Evolutionary conservation across 768 basidiomycete genomes (phyloP), one percentile per base, ranked within the genome.

Genomic region (Clathrus columnatus): DNA sequence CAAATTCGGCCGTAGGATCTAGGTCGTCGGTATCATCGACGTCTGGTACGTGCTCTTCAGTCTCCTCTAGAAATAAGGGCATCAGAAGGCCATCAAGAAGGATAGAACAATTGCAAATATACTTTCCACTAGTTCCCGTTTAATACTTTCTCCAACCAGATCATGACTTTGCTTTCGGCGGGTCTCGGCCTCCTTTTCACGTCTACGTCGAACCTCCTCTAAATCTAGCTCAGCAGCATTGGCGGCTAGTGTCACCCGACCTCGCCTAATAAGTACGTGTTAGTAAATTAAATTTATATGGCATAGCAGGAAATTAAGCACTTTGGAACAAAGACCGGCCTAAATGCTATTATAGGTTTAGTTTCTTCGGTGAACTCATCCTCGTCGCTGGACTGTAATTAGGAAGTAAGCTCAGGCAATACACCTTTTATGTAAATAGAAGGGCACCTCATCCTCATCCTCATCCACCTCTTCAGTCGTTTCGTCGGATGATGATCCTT

Each of bases 251-350:
- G 91, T 93, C 20, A 64, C 80, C 26, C 87, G 79, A n/a, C 77
- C 84, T 17, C 86, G 86, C 70, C 90, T 91, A 61, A n/a, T n/a
- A n/a, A n/a, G n/a, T n/a, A n/a, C n/a, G n/a, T n/a, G n/a, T 23
- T 4, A 8, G 61, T 45, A 27, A 41, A 27, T 29, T 51, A 50
- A 24, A 29, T 58, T 48, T 45, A 46, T 32, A 48, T 54, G 48
- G 50, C 52, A 61, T 59, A 10, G 14, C 14, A 24, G 23, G 23
- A 7, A 11, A 27, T 47, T 7, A 70, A 85, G 57, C 65, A 94
- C 94, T 98, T 98, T 53, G 89, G 89, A 17, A 98, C 81, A 68
- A 97, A 99, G 0, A 95, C 87, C 1, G 96, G 96, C 59, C 94
- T 77, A 69, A 95, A 92, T 60, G 84, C 81, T 5, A 82, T 72